Evolutionary conservation across 208 protist species (phyloP), one percentile per base, ranked within the genome.

Genomic region (Leishmania martiniquensis): DNA sequence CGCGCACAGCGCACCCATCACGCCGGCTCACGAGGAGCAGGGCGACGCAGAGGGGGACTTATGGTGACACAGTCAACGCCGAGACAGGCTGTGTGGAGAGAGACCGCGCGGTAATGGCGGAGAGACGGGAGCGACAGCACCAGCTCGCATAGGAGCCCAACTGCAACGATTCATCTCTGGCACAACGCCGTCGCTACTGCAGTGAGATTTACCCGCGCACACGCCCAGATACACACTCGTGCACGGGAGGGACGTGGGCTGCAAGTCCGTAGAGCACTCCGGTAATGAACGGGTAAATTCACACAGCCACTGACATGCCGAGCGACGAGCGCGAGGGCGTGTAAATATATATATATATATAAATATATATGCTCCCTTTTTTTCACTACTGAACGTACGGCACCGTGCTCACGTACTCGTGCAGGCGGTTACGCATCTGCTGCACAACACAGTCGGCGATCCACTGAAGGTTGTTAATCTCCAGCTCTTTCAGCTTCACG

Each of bases 371-470:
- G 15, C 47, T 34, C 63, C 4, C 3, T 45, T 52, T 72, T 45
- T 54, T 22, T 0, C 45, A 22, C 45, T 39, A 39, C 45, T 20
- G 25, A 51, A 13, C 68, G 34, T 82, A 75, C 10, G 83, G 73
- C 44, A 90, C 81, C 59, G 94, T 92, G 75, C 81, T 91, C 32
- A 97, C 87, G 76, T 95, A 98, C 76, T 98, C 93, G 60, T 95
- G 88, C 29, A 98, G 86, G 63, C 89, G 89, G 70, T 94, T 85
- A 57, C 92, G 88, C 86, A 96, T 96, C 51, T 96, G 89, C 87
- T 98, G 96, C 74, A 92, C 86, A 25, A 98, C 94, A 84, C 96
- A 98, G 72, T 98, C 95, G 4, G 94, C 75, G 68, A 98, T 98
- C 95, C 95, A 98, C 75, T 96, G 88, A 57, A 98, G 80, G 77